A percentile compares a stretch with the other conserved stretches of the same genome.
These are phyloP conservation scores for Ophiostoma piceae DNA, from an alignment of 2,329 filamentous ascomycete genomes.

Conservation along the genomic window DNA sequence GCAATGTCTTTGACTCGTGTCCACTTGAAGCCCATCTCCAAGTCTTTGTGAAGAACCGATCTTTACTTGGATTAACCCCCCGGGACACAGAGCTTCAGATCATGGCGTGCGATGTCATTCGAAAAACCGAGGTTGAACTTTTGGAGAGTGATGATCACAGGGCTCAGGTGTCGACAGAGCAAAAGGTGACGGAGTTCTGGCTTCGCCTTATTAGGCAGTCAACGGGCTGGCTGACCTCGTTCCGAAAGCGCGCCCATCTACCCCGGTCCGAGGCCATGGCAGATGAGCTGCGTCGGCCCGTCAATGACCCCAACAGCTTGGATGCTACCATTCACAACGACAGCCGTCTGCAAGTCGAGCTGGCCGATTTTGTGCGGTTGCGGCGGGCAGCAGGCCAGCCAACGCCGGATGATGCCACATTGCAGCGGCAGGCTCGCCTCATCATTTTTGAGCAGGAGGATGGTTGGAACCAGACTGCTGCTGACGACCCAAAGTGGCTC, in stretches of 20 bases:
- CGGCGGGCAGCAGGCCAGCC: constrained; percentile 44
- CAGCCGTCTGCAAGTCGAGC: constrained; percentile 50
- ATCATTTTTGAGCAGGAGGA: constrained; percentile 60
- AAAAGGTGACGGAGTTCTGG: constrained; percentile 51
- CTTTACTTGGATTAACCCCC: constrained; percentile 52
- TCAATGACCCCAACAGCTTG: constrained; percentile 48
- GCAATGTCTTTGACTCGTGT: constrained; percentile 52
- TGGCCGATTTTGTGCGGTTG: constrained; percentile 47
- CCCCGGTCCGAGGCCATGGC: constrained; percentile 53
- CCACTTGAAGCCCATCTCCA: constrained; percentile 51
- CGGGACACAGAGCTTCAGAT: constrained; percentile 56
- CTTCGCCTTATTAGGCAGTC: constrained; percentile 48
- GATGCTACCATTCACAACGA: constrained; percentile 58
- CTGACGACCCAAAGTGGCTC: constrained; percentile 53
- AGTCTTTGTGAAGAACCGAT: constrained; percentile 48
- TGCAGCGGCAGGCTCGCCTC: constrained; percentile 54
- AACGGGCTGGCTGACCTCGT: constrained; percentile 51
- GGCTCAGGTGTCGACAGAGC: constrained; percentile 33
- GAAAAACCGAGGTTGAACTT: constrained; percentile 46
- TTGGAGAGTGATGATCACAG: background rate
- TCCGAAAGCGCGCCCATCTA: constrained; percentile 52
- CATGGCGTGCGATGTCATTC: constrained; percentile 54
- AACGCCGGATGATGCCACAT: constrained; percentile 46
- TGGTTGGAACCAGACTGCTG: constrained; percentile 59
- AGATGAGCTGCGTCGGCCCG: constrained; percentile 43